These are phyloP conservation scores for Colletotrichum sidae DNA, from an alignment of 2,329 filamentous ascomycete species.

Conservation along the genomic window DNA sequence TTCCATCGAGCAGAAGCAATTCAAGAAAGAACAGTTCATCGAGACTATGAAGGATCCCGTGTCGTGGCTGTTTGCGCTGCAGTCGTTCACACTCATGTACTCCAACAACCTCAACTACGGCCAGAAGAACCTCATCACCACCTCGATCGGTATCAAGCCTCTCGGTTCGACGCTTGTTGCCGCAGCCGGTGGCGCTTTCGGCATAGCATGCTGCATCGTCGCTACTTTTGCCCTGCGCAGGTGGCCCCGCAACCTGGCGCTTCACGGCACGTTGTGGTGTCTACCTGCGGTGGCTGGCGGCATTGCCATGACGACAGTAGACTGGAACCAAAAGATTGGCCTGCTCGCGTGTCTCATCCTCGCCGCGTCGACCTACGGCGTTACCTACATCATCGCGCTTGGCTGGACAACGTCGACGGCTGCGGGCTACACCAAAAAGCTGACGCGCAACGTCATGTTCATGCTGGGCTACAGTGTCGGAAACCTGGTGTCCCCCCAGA, in stretches of 20 bases:
- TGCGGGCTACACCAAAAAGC: slow-evolving; percentile 57
- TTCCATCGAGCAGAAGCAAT: slow-evolving; percentile 52
- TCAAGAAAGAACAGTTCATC: slow-evolving; percentile 46
- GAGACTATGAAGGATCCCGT: slow-evolving; percentile 46
- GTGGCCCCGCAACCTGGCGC: slow-evolving; percentile 47
- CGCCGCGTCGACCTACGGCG: slow-evolving; percentile 45
- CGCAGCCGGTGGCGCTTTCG: slow-evolving; percentile 50
- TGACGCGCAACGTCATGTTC: slow-evolving; percentile 53
- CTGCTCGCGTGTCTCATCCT: slow-evolving; percentile 47
- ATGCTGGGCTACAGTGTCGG: slow-evolving; percentile 50
- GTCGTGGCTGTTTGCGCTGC: slow-evolving; percentile 46
- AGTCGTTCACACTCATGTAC: slow-evolving; percentile 48
- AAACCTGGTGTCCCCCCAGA: slow-evolving; percentile 52
- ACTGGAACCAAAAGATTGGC: slow-evolving; percentile 45
- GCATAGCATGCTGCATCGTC: slow-evolving; percentile 46
- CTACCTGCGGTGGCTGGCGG: slow-evolving; percentile 44
- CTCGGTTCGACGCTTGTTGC: slow-evolving; percentile 54
- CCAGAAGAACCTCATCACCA: slow-evolving; percentile 52
- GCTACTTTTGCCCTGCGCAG: slow-evolving; percentile 45
- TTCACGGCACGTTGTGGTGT: slow-evolving; percentile 46
- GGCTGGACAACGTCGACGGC: slow-evolving; percentile 51
- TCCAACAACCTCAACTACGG: slow-evolving; percentile 54
- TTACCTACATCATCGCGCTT: slow-evolving; percentile 50
- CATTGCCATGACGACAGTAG: slow-evolving; percentile 46
- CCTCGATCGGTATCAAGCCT: slow-evolving; percentile 48